Evolutionary conservation across 768 basidiomycete genomes (phyloP), one percentile per base, ranked within the genome.

Genomic region (Tricholoma matsutake): DNA sequence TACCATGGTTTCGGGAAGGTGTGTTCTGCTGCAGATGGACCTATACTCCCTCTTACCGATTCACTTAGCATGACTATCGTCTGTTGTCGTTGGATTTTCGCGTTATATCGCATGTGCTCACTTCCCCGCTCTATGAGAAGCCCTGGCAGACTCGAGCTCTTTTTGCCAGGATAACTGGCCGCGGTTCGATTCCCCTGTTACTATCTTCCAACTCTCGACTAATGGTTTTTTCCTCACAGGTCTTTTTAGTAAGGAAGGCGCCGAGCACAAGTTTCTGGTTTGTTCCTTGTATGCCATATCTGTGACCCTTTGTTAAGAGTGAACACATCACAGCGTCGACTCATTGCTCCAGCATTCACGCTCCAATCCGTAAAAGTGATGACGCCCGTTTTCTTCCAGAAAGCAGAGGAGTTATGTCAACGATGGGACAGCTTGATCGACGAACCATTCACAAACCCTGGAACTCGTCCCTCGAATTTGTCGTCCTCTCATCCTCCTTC

Each of bases 1-100:
- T 83, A 83, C 58, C 80, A 86, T 63, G 84, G 84, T 1, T 82
- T 80, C 69, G 84, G 84, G 41, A 78, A 68, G 68, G 83, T 82
- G 61, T 51, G 69, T 52, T n/a, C 31, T 35, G 16, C 11, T 10
- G 29, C 9, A 32, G 11, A 8, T 55, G 7, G 8, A 6, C 22
- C 37, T 56, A 41, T 28, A 22, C 9, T 6, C 20, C 28, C 32
- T 18, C 28, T 35, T 52, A 31, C 37, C 52, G 25, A 28, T 18
- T 54, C 31, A 6, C n/a, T 10, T 59, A 84, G 81, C 78, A 82
- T 61, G 84, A 86, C 63, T 79, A 79, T 62, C 80, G 84, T 41
- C 66, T 86, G 20, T 73, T 86, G 70, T 78, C 83, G 0, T 78
- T 83, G 56, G 84, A 86, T 65, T 73, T 80, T 57, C 77, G 78